Conservation (phyloP, 805 yeast genomes). For the Barnettozyma sp. region DNA sequence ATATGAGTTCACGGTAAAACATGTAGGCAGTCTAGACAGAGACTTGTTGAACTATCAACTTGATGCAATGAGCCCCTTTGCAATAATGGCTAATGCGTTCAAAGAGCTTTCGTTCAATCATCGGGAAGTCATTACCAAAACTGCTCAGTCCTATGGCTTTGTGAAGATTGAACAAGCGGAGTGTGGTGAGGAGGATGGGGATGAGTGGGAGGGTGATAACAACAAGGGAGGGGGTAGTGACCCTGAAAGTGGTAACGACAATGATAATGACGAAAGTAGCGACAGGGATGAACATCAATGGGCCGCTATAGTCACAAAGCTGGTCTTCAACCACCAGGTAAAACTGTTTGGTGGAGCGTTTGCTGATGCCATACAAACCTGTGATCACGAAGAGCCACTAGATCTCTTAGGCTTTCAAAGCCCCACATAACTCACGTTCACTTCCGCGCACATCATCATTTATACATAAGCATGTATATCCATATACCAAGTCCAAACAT, state of each 20-base stretch:
- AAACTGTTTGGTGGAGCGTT: conserved; percentile 1
- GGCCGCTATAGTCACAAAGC: conserved; percentile 1
- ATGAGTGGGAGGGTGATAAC: neutral
- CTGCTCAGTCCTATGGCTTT: neutral
- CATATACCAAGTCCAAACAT: too few relatives aligned
- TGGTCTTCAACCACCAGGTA: conserved; percentile 1
- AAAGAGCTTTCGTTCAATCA: neutral
- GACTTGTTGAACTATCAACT: conserved; percentile 5
- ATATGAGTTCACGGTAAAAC: conserved; percentile 7
- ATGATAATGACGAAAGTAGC: neutral
- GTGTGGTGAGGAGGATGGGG: neutral
- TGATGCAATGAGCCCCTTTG: neutral
- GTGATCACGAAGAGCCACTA: conserved; percentile 6
- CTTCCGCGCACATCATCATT: too few relatives aligned
- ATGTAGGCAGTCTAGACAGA: conserved; percentile 8
- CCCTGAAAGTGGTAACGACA: too few relatives aligned
- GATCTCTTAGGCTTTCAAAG: conserved; percentile 1
- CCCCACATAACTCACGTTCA: too few relatives aligned
- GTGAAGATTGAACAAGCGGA: too few relatives aligned
- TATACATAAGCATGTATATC: too few relatives aligned
- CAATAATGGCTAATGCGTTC: neutral
- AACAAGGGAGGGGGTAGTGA: too few relatives aligned
- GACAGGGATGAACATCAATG: too few relatives aligned
- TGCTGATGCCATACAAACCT: conserved; percentile 4
- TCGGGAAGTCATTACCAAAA: neutral